Evolutionary conservation across 140 eudicot genomes (phyloP).

Genomic region (Stevia rebaudiana): DNA sequence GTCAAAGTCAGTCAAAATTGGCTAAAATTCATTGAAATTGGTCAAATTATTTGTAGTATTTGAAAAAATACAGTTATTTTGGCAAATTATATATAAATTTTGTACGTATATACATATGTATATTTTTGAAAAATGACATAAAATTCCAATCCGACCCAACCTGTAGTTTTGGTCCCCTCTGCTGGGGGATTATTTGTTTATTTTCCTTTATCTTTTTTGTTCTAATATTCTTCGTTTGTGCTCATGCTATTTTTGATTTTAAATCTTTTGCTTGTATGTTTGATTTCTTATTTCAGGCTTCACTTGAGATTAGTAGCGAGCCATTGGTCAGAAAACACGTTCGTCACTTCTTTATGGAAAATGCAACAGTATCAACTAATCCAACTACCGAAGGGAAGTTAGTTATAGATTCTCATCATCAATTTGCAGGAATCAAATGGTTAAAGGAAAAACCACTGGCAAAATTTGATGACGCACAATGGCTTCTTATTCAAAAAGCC

Average conservation of each 20-base stretch:
- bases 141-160: not conserved
- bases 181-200: not conserved
- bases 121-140: no score
- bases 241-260: not conserved
- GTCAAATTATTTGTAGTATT: no score
- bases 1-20: no score
- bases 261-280: not conserved
- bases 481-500: constrained; percentile 80
- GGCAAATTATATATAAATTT: no score
- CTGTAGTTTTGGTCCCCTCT: not conserved
- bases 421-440: constrained; percentile 75
- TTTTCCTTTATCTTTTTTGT: not conserved
- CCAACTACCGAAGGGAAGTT: constrained; percentile 67
- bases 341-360: constrained; percentile 63
- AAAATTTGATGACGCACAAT: constrained; percentile 73
- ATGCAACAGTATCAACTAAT: constrained; percentile 59
- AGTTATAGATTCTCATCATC: constrained; percentile 59
- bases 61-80: no score
- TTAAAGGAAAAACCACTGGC: constrained; percentile 62
- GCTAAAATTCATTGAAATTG: no score
- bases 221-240: not conserved
- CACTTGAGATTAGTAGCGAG: constrained; percentile 74
- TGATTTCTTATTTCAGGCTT: constrained; percentile 39
- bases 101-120: no score
- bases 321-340: constrained; percentile 69